These are phyloP conservation scores for Mycena rosella DNA, from an alignment of 768 basidiomycete species.

Conservation along the genomic window DNA sequence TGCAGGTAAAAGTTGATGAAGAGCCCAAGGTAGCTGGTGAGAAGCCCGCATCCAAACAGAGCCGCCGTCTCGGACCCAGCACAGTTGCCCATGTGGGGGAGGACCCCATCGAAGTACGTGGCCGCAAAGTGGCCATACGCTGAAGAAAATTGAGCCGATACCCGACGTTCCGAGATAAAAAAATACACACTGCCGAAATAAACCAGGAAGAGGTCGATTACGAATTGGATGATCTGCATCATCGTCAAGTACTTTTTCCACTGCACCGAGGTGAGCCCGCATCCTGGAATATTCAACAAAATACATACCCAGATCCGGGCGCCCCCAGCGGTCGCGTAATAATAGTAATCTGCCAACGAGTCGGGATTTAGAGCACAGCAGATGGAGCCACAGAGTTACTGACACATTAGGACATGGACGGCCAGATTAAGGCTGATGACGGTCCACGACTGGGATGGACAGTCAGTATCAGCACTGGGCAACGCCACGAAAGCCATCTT, in stretches of 20 bases:
- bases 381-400: constrained; percentile 46
- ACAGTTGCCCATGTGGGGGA: constrained; percentile 87
- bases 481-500: constrained; percentile 45
- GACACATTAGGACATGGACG: constrained; percentile 99
- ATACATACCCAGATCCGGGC: constrained; percentile 91
- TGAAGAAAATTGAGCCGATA: constrained; percentile 35
- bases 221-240: constrained; percentile 97
- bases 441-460: constrained; percentile 85
- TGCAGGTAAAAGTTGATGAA: constrained; percentile 97
- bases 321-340: constrained; percentile 98
- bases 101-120: constrained; percentile 65
- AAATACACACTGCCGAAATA: constrained; percentile 92
- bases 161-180: not conserved
- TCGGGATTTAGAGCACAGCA: constrained; percentile 23
- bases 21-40: constrained; percentile 91
- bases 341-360: constrained; percentile 88
- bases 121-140: constrained; percentile 88
- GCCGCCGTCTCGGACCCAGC: constrained; percentile 92
- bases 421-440: constrained; percentile 91
- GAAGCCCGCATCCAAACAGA: constrained; percentile 86
- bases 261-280: constrained; percentile 53
- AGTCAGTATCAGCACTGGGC: constrained; percentile 25
- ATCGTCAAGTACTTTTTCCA: constrained; percentile 99
- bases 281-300: constrained; percentile 2
- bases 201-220: constrained; percentile 90